phyloP scores from a whole-genome alignment of 2,329 filamentous ascomycete species.

The Epicoccum sorghinum region DNA sequence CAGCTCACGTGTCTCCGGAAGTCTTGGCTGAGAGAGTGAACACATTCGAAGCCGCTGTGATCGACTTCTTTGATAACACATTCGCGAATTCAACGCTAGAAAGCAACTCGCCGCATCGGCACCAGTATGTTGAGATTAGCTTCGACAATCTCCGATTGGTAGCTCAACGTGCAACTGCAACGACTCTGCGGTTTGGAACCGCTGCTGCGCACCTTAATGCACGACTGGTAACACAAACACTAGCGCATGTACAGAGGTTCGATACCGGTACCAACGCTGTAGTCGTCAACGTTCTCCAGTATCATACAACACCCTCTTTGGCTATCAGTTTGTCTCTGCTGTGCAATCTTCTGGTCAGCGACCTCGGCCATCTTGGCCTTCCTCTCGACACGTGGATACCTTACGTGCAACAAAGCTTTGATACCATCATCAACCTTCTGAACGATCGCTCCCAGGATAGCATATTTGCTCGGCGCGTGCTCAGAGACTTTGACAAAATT shows the following conservation, averaged over 20 bases:
- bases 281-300: neutral
- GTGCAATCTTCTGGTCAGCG: constrained; percentile 25
- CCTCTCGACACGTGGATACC: constrained; percentile 2
- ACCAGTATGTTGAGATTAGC: constrained; percentile 22
- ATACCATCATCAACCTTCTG: constrained; percentile 20
- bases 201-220: constrained; percentile 19
- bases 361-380: constrained; percentile 12
- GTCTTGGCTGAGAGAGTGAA: constrained; percentile 10
- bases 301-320: constrained; percentile 10
- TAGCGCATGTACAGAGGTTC: constrained; percentile 20
- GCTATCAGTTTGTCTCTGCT: constrained; percentile 29
- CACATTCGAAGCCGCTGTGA: constrained; percentile 15
- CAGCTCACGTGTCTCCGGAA: constrained; percentile 13
- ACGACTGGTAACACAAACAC: constrained; percentile 23
- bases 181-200: constrained; percentile 30
- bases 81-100: neutral
- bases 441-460: constrained; percentile 20
- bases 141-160: constrained; percentile 34
- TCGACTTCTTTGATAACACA: constrained; percentile 16
- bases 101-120: neutral
- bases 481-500: constrained; percentile 27
- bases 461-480: constrained; percentile 28
- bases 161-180: constrained; percentile 29
- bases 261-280: constrained; percentile 20
- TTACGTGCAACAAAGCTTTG: constrained; percentile 21